Evolutionary conservation across 1,284 basidiomycete species (phyloP), one percentile per base, ranked within the genome.

Genomic region (Ceratobasidium sp.): DNA sequence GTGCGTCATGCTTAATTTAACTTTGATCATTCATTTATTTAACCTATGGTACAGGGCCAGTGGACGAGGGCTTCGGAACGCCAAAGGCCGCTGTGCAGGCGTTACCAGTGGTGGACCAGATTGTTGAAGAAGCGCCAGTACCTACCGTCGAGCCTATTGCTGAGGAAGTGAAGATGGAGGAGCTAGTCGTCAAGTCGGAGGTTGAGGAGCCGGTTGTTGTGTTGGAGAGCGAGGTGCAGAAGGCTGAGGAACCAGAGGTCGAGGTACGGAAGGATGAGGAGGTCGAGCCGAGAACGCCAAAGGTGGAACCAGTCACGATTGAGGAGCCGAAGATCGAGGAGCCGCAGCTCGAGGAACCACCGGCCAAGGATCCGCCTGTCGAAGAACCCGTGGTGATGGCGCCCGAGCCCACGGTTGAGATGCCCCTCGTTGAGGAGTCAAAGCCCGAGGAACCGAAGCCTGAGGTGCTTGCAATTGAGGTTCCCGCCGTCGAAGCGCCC

Each of bases 311-410:
- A 19, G 19, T 22, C 34, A 2, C 19, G 34, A 19, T 49, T 29
- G 46, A 67, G 13, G 46, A 67, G 65, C 44, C 65, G 19, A 52
- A 13, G 46, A 19, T 22, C 37, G 51, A 56, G 11, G 69, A 71
- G 43, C 43, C 69, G n/a, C 43, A 44, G 15, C 52, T 19, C 57
- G 43, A 71, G 57, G 37, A 62, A 22, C 34, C 37, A 32, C 34
- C 22, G 15, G 19, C 40, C 56, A 56, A 64, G 32, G 61, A 64
- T 17, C 17, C 71, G 43, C 17, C 46, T 44, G 32, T 49, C 46
- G 70, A 74, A n/a, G 59, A 74, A 19, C 51, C 13, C 1, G n/a
- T 37, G 17, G 17, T 43, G 0, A 19, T 43, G 19, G 52, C 51
- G 46, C 22, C 11, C 34, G 67, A 69, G 25, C 13, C 57, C 11